Conservation (phyloP, 108 stramenopile species). For the Cylindrotheca closterium region DNA sequence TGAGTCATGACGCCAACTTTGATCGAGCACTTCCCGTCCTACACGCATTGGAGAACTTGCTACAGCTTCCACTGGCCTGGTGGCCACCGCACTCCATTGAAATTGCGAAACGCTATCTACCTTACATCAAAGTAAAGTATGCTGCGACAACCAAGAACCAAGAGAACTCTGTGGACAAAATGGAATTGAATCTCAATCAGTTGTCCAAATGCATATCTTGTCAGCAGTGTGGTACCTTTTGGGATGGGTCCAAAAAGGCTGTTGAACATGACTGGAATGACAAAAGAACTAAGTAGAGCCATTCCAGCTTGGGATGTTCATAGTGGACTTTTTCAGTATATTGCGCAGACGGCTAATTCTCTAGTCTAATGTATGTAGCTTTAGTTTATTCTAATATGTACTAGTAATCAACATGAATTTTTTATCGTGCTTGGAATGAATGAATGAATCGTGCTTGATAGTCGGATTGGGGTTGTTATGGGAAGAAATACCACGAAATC, state of each 20-base stretch:
- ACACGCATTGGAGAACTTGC: slow-evolving; percentile 15
- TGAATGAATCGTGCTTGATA: too few relatives aligned
- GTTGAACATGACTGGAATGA: too few relatives aligned
- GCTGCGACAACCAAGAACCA: background rate
- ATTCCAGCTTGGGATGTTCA: too few relatives aligned
- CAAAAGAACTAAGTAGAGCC: too few relatives aligned
- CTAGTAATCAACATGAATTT: too few relatives aligned
- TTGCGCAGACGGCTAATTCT: too few relatives aligned
- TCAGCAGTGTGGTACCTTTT: slow-evolving; percentile 18
- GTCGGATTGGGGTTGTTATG: too few relatives aligned
- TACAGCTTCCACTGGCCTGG: slow-evolving; percentile 10
- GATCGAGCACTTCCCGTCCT: slow-evolving; percentile 19
- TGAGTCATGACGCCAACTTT: slow-evolving; percentile 9
- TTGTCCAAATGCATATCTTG: background rate
- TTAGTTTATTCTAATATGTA: too few relatives aligned
- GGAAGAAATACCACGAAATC: background rate
- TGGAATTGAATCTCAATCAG: background rate
- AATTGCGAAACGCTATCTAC: slow-evolving; percentile 16
- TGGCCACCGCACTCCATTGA: slow-evolving; percentile 12
- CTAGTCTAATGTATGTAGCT: too few relatives aligned
- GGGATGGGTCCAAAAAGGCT: slow-evolving; percentile 16
- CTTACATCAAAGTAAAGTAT: slow-evolving; percentile 8
- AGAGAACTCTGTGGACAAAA: background rate
- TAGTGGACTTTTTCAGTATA: too few relatives aligned
- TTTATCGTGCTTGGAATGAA: too few relatives aligned